Conservation (phyloP, 305 asterid genomes). For the Solanum hybrid region DNA sequence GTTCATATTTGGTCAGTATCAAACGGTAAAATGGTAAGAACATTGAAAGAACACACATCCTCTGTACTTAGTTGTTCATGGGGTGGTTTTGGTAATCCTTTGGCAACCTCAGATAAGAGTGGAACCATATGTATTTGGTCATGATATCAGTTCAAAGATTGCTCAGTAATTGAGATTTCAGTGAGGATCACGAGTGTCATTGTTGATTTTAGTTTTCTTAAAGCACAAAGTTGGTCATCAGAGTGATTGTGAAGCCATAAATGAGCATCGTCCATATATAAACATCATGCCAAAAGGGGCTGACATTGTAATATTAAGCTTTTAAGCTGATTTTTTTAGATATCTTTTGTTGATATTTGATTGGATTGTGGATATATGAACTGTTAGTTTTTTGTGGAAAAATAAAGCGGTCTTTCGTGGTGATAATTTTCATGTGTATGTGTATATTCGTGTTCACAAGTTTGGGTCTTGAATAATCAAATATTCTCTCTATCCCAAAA, state of each 20-base stretch:
- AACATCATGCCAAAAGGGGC: background rate
- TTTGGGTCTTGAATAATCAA: background rate
- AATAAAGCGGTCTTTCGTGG: background rate
- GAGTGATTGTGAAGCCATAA: background rate
- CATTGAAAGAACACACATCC: conserved; percentile 64
- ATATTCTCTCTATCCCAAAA: background rate
- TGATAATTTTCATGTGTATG: background rate
- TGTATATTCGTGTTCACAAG: background rate
- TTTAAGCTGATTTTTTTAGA: background rate
- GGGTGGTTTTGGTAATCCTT: conserved; percentile 70
- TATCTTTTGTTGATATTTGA: background rate
- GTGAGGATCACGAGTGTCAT: background rate
- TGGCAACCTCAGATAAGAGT: conserved; percentile 74
- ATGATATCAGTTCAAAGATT: conserved; percentile 1
- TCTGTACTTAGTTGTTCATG: conserved; percentile 79
- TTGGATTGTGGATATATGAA: background rate
- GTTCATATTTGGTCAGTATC: conserved; percentile 75
- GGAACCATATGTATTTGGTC: conserved; percentile 72
- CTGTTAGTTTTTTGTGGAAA: background rate
- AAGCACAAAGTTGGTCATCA: background rate
- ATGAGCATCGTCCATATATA: background rate
- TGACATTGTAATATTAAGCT: background rate
- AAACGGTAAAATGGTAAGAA: conserved; percentile 54
- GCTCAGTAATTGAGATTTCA: background rate
- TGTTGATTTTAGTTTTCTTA: background rate